Conservation (phyloP, 2,329 filamentous ascomycete genomes). For the Ciborinia camelliae region DNA sequence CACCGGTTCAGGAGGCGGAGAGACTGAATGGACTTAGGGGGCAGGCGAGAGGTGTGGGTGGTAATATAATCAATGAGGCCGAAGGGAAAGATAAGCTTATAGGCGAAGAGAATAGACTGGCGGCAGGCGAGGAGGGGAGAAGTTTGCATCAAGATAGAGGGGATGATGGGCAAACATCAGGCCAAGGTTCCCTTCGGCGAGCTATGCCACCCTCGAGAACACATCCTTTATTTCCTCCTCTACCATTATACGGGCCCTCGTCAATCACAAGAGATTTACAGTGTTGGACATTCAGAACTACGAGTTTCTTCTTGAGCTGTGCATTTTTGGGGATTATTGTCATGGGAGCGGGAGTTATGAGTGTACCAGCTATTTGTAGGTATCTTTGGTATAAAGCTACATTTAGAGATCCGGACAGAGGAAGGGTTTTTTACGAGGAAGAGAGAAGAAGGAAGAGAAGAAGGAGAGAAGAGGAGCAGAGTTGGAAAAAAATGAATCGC, state of each 20-base stretch:
- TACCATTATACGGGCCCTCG: conserved; percentile 78
- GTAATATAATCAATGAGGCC: conserved; percentile 39
- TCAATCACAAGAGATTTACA: conserved; percentile 63
- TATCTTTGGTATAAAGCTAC: conserved; percentile 53
- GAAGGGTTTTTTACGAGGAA: conserved; percentile 69
- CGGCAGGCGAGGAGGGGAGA: not conserved
- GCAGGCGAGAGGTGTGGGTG: conserved; percentile 38
- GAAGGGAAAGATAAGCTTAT: conserved; percentile 34
- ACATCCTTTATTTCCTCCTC: conserved; percentile 77
- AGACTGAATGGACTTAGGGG: conserved; percentile 64
- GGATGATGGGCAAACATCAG: conserved; percentile 42
- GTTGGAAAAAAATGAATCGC: conserved; percentile 55
- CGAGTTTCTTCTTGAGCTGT: conserved; percentile 74
- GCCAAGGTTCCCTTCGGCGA: conserved; percentile 46
- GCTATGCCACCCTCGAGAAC: conserved; percentile 64
- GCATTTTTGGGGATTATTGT: conserved; percentile 75
- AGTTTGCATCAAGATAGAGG: conserved; percentile 22
- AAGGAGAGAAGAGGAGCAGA: conserved; percentile 55
- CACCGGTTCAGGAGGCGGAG: conserved; percentile 66
- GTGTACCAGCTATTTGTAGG: conserved; percentile 51
- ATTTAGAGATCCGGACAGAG: conserved; percentile 56
- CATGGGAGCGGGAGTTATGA: conserved; percentile 67
- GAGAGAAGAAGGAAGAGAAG: conserved; percentile 58
- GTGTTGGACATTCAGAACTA: conserved; percentile 59
- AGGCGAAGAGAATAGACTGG: conserved; percentile 31